phyloP scores from a whole-genome alignment of 306 rosid species.

The Casuarina cunninghamiana region DNA sequence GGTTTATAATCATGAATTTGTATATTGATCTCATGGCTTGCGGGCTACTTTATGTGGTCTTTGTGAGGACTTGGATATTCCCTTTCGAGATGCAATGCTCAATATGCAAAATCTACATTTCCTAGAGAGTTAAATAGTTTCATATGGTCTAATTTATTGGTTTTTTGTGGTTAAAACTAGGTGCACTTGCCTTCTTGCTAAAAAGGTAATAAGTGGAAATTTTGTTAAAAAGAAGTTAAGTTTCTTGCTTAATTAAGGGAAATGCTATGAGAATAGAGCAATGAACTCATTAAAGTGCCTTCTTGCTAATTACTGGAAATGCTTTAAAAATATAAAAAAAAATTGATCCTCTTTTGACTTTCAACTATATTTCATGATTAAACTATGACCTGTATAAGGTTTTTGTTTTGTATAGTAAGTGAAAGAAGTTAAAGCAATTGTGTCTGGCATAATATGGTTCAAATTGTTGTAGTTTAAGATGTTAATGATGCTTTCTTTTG shows the following conservation, averaged over 20 bases:
- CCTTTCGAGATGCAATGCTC: slow-evolving; percentile 74
- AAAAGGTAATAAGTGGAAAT: slow-evolving; percentile 1
- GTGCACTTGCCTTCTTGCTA: neutral
- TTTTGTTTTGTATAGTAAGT: slow-evolving; percentile 76
- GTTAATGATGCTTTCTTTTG: neutral
- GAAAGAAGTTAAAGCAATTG: slow-evolving; percentile 4
- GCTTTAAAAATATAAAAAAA: neutral
- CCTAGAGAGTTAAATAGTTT: slow-evolving; percentile 14
- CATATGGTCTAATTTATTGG: neutral
- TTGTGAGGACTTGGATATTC: slow-evolving; percentile 70
- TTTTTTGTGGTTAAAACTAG: neutral
- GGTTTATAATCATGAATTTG: neutral
- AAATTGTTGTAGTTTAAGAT: neutral
- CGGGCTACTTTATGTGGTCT: slow-evolving; percentile 67
- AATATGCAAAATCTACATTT: slow-evolving; percentile 36
- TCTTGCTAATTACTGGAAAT: neutral
- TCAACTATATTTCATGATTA: neutral
- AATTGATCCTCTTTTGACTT: neutral
- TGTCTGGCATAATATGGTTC: slow-evolving; percentile 5
- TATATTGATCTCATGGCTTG: slow-evolving; percentile 13
- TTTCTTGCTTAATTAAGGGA: neutral
- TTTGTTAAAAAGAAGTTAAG: neutral
- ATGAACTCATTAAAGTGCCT: neutral
- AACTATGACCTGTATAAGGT: slow-evolving; percentile 46
- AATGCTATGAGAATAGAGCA: neutral